Percentiles rank a stretch among this genome's conserved stretches.
Conservation (phyloP, 2,329 filamentous ascomycete genomes). For the Diaporthe ampelina region DNA sequence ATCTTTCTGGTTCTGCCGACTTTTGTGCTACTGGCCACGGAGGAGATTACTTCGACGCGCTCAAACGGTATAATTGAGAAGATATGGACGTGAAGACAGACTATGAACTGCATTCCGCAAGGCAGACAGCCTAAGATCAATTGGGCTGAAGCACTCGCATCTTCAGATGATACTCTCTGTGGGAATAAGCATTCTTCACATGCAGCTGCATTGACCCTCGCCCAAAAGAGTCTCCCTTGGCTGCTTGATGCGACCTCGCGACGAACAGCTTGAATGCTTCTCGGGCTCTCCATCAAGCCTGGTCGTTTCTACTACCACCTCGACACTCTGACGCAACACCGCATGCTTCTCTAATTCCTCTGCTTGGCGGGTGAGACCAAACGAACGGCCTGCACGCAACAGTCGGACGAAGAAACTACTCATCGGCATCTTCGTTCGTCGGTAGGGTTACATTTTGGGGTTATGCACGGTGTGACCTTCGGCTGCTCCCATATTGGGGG, state of each 20-base stretch:
- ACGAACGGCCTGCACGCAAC: background rate
- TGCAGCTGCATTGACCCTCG: slow-evolving; percentile 24
- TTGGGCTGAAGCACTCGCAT: slow-evolving; percentile 3
- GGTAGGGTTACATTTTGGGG: slow-evolving; percentile 29
- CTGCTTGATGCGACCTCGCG: slow-evolving; percentile 11
- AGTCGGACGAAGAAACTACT: slow-evolving; percentile 2
- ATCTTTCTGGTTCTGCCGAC: background rate
- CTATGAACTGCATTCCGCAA: background rate
- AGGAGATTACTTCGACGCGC: background rate
- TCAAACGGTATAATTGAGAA: background rate
- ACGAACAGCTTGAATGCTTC: slow-evolving; percentile 13
- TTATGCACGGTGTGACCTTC: slow-evolving; percentile 30
- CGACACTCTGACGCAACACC: slow-evolving; percentile 13
- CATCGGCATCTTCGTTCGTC: background rate
- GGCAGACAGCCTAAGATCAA: background rate
- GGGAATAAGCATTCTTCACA: slow-evolving; percentile 24
- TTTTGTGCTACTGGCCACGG: background rate
- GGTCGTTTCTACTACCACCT: background rate
- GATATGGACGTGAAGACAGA: background rate
- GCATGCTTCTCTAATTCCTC: background rate
- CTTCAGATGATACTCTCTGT: slow-evolving; percentile 16
- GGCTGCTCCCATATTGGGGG: slow-evolving; percentile 36
- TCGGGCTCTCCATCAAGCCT: background rate
- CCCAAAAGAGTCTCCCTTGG: background rate
- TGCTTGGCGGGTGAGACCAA: slow-evolving; percentile 14